phyloP scores from a whole-genome alignment of 164 flowering plant species.

The Protea cynaroides region DNA sequence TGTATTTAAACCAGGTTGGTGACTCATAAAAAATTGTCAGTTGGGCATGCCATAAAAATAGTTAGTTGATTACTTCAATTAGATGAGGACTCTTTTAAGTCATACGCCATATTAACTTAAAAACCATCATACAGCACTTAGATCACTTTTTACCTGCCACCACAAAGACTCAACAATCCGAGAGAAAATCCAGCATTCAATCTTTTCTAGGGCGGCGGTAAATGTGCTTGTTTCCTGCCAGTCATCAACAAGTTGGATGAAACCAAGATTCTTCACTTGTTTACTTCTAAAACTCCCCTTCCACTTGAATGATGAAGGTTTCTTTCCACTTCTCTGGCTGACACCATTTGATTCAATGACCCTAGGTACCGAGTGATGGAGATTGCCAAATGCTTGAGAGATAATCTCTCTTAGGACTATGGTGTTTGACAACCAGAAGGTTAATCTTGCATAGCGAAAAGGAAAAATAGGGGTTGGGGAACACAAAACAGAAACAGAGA shows the following conservation, averaged over 20 bases:
- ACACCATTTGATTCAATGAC: slow-evolving; percentile 40
- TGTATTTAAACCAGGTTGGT: not conserved
- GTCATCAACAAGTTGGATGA: slow-evolving; percentile 51
- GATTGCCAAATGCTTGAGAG: slow-evolving; percentile 74
- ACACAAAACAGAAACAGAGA: no score
- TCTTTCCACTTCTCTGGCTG: slow-evolving; percentile 34
- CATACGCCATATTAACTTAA: not conserved
- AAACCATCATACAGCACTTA: not conserved
- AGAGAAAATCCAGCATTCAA: slow-evolving; percentile 94
- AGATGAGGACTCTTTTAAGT: not conserved
- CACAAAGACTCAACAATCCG: slow-evolving; percentile 93
- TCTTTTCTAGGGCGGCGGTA: slow-evolving; percentile 70
- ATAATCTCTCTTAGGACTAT: slow-evolving; percentile 82
- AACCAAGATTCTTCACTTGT: slow-evolving; percentile 35
- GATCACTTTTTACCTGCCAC: slow-evolving; percentile 83
- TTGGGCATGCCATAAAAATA: not conserved
- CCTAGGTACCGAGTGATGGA: slow-evolving; percentile 39
- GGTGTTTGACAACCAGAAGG: slow-evolving; percentile 93
- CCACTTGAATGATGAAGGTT: slow-evolving; percentile 39
- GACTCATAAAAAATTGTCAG: not conserved
- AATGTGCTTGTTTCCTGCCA: slow-evolving; percentile 94
- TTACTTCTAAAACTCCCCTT: slow-evolving; percentile 37
- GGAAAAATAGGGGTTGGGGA: not conserved
- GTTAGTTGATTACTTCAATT: not conserved
- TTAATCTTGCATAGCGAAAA: slow-evolving; percentile 49